These are phyloP conservation scores for Rhizophagus clarus DNA, from an alignment of 192 early-diverging fungal genomes.

Conservation along the genomic window DNA sequence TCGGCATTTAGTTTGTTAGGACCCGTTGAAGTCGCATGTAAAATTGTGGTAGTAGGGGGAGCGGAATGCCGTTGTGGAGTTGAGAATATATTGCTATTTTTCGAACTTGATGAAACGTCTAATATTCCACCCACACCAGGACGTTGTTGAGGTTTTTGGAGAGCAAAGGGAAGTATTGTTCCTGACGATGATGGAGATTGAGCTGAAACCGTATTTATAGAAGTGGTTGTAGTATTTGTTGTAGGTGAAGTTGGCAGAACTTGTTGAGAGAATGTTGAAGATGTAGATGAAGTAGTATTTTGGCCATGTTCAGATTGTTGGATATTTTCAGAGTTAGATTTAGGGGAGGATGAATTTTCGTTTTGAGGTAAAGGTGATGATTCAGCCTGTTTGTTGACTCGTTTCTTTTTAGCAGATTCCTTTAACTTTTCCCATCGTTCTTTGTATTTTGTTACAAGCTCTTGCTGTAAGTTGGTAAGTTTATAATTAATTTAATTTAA, in stretches of 20 bases:
- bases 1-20: no score
- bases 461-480: slow-evolving; percentile 16
- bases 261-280: no score
- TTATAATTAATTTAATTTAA: neutral
- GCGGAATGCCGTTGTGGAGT: no score
- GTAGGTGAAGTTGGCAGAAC: neutral
- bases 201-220: neutral
- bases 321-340: neutral
- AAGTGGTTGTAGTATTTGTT: neutral
- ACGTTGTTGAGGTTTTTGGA: neutral
- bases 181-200: neutral
- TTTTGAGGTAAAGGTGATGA: neutral
- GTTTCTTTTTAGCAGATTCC: slow-evolving; percentile 62
- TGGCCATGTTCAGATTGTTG: no score
- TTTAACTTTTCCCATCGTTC: slow-evolving; percentile 82
- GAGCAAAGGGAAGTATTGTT: neutral
- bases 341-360: neutral
- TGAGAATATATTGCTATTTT: no score
- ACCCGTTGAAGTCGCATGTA: no score
- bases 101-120: no score
- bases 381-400: neutral
- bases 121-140: no score
- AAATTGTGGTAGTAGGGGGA: no score
- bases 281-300: no score
- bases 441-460: slow-evolving; percentile 66